Conservation (phyloP, 1,139 yeast genomes). For the Arxiozyma heterogenica region DNA sequence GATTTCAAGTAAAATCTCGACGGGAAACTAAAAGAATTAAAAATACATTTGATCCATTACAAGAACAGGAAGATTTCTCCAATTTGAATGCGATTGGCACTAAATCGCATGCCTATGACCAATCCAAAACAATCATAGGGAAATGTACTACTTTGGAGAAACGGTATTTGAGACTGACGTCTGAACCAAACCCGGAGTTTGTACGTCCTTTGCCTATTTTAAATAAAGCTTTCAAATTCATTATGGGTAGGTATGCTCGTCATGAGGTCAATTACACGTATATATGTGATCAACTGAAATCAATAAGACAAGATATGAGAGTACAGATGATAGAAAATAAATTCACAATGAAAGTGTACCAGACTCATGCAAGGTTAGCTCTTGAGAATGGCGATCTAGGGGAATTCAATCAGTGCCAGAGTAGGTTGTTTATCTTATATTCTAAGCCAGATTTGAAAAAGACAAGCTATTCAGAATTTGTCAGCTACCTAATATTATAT, state of each 20-base stretch:
- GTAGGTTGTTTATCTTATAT: slow-evolving; percentile 62
- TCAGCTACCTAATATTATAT: slow-evolving; percentile 69
- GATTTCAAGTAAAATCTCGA: slow-evolving; percentile 14
- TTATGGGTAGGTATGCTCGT: slow-evolving; percentile 47
- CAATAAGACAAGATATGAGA: slow-evolving; percentile 84
- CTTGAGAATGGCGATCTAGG: slow-evolving; percentile 77
- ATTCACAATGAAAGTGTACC: slow-evolving; percentile 73
- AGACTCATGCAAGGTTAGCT: slow-evolving; percentile 81
- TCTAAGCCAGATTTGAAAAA: slow-evolving; percentile 33
- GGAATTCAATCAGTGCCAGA: slow-evolving; percentile 91
- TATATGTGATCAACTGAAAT: slow-evolving; percentile 80
- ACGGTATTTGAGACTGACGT: slow-evolving; percentile 70
- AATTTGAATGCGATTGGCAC: slow-evolving; percentile 28
- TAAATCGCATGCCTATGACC: slow-evolving; percentile 27
- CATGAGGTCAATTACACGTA: slow-evolving; percentile 57
- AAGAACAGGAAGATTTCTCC: slow-evolving; percentile 25
- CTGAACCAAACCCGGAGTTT: slow-evolving; percentile 78
- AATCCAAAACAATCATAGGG: slow-evolving; percentile 48
- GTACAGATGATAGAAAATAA: slow-evolving; percentile 81
- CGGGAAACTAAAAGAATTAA: slow-evolving; percentile 1
- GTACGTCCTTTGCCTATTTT: slow-evolving; percentile 69
- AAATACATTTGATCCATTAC: slow-evolving; percentile 9
- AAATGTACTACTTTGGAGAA: slow-evolving; percentile 60
- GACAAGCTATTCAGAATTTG: slow-evolving; percentile 49
- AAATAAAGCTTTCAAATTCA: slow-evolving; percentile 45